phyloP scores from a whole-genome alignment of 163 green algal species.

The Scenedesmus sp. region DNA sequence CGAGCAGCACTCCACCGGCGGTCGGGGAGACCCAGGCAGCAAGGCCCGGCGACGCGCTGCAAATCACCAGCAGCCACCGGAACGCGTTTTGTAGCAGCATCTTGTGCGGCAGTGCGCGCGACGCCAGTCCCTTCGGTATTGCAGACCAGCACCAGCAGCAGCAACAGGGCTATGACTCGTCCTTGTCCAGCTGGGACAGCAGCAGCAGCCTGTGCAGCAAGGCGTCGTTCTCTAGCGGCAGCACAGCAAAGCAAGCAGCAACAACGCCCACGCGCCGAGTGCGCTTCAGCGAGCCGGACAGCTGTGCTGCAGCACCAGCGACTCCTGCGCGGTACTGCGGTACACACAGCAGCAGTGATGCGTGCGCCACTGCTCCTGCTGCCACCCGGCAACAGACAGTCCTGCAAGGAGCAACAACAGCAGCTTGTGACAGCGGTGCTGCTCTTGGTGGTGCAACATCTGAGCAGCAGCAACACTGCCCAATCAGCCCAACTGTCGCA shows the following conservation, averaged over 20 bases:
- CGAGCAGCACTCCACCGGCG: not conserved
- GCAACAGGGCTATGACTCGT: not conserved
- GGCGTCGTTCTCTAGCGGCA: slow-evolving; percentile 6
- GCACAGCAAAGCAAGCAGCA: not conserved
- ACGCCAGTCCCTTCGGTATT: not conserved
- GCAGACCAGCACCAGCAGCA: slow-evolving; percentile 14
- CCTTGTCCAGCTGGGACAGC: slow-evolving; percentile 3
- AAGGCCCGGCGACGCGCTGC: not conserved
- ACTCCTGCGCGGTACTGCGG: not conserved
- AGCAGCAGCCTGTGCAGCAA: slow-evolving; percentile 12
- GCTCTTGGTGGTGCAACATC: too few species aligned
- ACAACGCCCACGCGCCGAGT: not conserved
- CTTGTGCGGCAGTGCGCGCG: not conserved
- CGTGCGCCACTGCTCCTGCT: not conserved
- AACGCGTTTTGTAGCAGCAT: not conserved
- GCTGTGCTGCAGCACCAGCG: not conserved
- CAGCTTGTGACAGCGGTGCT: not conserved
- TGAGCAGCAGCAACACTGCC: not conserved
- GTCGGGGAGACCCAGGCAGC: not conserved
- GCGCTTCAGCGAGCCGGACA: slow-evolving; percentile 35
- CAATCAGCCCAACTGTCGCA: not conserved
- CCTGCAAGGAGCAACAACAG: not conserved
- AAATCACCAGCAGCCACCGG: not conserved
- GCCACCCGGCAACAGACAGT: not conserved
- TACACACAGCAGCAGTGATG: not conserved